Conservation (phyloP, 495 filamentous ascomycete species). For the Penicillium mononematosum region DNA sequence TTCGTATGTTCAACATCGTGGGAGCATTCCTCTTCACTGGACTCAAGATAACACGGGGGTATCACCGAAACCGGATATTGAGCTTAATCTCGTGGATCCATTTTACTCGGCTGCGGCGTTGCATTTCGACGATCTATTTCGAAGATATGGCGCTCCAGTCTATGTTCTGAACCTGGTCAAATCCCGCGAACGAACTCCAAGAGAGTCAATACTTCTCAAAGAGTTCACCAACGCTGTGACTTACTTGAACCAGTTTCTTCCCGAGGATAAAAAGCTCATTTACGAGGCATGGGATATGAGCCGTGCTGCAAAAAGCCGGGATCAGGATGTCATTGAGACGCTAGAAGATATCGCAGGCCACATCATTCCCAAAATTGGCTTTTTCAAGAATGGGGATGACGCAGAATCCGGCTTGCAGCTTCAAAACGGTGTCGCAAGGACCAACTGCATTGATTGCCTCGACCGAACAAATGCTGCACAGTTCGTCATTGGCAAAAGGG, state of each 20-base stretch:
- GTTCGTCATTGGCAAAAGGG: slow-evolving; percentile 96
- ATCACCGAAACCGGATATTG: slow-evolving; percentile 91
- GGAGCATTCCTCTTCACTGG: slow-evolving; percentile 96
- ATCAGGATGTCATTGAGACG: slow-evolving; percentile 91
- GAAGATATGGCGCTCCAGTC: slow-evolving; percentile 87
- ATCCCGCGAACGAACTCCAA: slow-evolving; percentile 79
- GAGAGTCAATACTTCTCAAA: slow-evolving; percentile 84
- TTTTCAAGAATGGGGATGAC: slow-evolving; percentile 87
- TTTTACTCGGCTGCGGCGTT: slow-evolving; percentile 95
- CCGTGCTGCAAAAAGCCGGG: slow-evolving; percentile 88
- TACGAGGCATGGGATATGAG: slow-evolving; percentile 99
- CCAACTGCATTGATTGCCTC: slow-evolving; percentile 96
- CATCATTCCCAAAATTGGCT: slow-evolving; percentile 78
- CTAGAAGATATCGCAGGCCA: slow-evolving; percentile 86
- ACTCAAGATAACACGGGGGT: slow-evolving; percentile 96
- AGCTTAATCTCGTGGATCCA: slow-evolving; percentile 88
- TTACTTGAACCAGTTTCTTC: slow-evolving; percentile 95
- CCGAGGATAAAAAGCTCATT: slow-evolving; percentile 76
- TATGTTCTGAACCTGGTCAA: slow-evolving; percentile 96
- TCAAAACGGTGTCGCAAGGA: slow-evolving; percentile 90
- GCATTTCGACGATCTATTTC: slow-evolving; percentile 95
- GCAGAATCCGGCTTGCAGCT: slow-evolving; percentile 61
- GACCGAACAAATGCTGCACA: slow-evolving; percentile 97
- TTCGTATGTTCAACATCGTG: slow-evolving; percentile 94
- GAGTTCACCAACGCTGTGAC: slow-evolving; percentile 87